Evolutionary conservation across 2,329 filamentous ascomycete species (phyloP).

Genomic region (Sporothrix dimorphospora): DNA sequence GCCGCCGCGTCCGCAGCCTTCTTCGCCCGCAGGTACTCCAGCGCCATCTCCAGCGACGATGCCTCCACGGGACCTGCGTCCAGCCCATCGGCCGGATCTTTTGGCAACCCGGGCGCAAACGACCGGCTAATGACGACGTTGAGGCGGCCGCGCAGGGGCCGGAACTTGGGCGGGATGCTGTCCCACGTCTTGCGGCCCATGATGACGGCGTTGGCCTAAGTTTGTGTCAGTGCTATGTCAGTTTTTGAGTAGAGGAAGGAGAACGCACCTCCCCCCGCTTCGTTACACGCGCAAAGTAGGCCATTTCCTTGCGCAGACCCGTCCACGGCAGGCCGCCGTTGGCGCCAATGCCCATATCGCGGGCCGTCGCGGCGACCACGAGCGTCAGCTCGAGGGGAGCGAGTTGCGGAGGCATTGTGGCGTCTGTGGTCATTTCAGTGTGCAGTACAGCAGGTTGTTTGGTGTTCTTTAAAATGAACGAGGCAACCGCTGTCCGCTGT

Average conservation of each 20-base stretch:
- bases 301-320: slow-evolving; percentile 86
- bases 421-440: slow-evolving; percentile 37
- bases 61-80: slow-evolving; percentile 57
- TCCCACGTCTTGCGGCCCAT: slow-evolving; percentile 99
- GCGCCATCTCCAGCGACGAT: slow-evolving; percentile 60
- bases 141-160: slow-evolving; percentile 76
- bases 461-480: not conserved
- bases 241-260: not conserved
- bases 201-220: slow-evolving; percentile 71
- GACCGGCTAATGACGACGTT: slow-evolving; percentile 79
- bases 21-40: slow-evolving; percentile 46
- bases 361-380: slow-evolving; percentile 84
- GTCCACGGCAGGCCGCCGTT: slow-evolving; percentile 85
- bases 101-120: slow-evolving; percentile 36
- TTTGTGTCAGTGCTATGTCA: not conserved
- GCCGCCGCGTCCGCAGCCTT: not conserved
- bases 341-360: slow-evolving; percentile 83
- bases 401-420: slow-evolving; percentile 32
- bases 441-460: not conserved
- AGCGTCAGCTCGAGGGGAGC: slow-evolving; percentile 70
- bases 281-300: slow-evolving; percentile 90
- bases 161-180: slow-evolving; percentile 76
- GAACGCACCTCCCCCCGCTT: slow-evolving; percentile 56
- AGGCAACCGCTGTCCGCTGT: not conserved
- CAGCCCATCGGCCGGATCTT: slow-evolving; percentile 27